Base-by-base conservation (phyloP, 2,329 filamentous ascomycete genomes). In the Aureobasidium uvarum region DNA sequence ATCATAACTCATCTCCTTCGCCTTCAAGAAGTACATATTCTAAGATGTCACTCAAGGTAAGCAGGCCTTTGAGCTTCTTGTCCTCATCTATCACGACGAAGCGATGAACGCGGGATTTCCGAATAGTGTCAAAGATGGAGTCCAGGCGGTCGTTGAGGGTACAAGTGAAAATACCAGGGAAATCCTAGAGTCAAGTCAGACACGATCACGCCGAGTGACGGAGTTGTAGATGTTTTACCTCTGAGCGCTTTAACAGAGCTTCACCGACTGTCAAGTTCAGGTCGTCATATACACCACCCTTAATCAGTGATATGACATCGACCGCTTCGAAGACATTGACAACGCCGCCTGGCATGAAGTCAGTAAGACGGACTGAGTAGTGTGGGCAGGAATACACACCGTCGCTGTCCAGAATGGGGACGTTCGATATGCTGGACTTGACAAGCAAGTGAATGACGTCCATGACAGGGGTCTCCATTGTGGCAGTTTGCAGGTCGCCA, bases 251-350 rank as follows among this genome's bases (percentile, higher is more conserved):
- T 71, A 91, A 88, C 65, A 98, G 81, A 2, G 94, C 94, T 68
- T 97, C 93, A 50, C 94, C 95, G 5, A 98, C 91, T 7, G 85
- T 91, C 23, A 92, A 85, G 67, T 89, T 88, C 65, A 99, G 82
- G 70, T 97, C 94, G 69, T 98, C 95, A 74, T 98, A 98, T 41
- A 87, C 87, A 23, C 93, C 92, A 25, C 92, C 92, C 78, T 96
- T 96, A 78, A 99, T 96, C 72, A 96, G 88, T 0, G 93, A 89
- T 71, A 99, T 96, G 67, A 99, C 93, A 77, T 99, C 95, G 59
- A 99, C 93, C 1, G 95, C 91, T 79, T 99, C 96, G 73, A 99
- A 99, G 13, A 98, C 92, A 73, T 99, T 99, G 69, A 98, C 86
- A 0, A 99, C 87, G 38, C 85, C 81, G 59, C 86, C 86, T 85